Base-by-base conservation (phyloP, 2,329 filamentous ascomycete genomes). In the Alternaria solani region DNA sequence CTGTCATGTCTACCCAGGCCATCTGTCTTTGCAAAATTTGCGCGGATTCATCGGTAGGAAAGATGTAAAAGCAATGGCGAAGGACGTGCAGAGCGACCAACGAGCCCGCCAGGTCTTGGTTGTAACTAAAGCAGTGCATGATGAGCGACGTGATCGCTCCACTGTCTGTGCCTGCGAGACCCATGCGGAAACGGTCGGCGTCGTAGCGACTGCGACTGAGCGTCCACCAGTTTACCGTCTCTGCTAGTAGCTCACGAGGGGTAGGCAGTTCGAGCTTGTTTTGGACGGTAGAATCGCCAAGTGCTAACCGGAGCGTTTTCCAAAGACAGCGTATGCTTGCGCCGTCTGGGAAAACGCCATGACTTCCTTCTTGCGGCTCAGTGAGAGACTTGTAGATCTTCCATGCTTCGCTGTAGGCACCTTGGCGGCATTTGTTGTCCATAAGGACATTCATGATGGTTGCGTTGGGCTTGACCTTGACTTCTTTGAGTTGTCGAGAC, bases 51-150 rank as follows among this genome's bases (percentile, higher is more conserved):
- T 63, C 53, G 1, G 69, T 68, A 5, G 76, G 75, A n/a, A 66
- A 66, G 20, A 78, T 68, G 43, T 61, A 55, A 39, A 78, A 71
- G 1, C 62, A 47, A 4, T 68, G 59, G 8, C 67, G 63, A 5
- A 79, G 51, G 9, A 73, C 67, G 55, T 78, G 73, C 26, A 78
- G 48, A n/a, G 75, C 71, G 16, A 78, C 63, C 8, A 79, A 71
- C 5, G 72, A 70, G n/a, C 76, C 77, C 14, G 71, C 59, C 1
- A 78, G 59, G 55, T 79, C 76, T 28, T 70, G 63, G 20, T 61
- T 66, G 42, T 71, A 75, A 60, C 72, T 73, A 64, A 79, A 78
- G 60, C 75, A 78, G 36, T 76, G 70, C 62, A 78, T 65, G n/a
- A 79, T 66, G 20, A 76, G 56, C 14, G 55, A 57, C 9, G 58